Conservation (phyloP, 345 rosid species). For the Camelina neglecta region DNA sequence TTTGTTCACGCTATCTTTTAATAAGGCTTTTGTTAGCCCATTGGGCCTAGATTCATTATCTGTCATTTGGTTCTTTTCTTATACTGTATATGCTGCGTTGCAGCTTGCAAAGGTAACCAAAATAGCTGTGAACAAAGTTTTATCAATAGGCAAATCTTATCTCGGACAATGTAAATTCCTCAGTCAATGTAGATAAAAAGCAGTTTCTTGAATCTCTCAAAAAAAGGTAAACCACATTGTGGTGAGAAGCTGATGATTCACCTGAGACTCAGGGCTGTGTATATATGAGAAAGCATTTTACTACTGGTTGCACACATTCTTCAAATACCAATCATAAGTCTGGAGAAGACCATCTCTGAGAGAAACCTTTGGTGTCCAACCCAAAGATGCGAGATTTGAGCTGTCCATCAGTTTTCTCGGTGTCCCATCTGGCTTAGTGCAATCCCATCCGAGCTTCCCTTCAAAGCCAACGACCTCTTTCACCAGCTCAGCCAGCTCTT, state of each 20-base stretch:
- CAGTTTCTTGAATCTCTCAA: not conserved
- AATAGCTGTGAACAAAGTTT: not conserved
- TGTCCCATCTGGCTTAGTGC: constrained; percentile 85
- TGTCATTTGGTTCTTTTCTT: not conserved
- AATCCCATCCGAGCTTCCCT: constrained; percentile 88
- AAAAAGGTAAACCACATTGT: constrained; percentile 13
- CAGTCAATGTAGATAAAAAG: not conserved
- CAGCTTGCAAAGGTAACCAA: too few species aligned
- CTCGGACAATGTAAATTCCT: not conserved
- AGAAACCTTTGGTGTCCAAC: constrained; percentile 77
- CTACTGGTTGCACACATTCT: constrained; percentile 53
- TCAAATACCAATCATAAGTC: constrained; percentile 88
- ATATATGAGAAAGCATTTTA: not conserved
- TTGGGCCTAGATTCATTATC: constrained; percentile 14
- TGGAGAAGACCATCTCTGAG: constrained; percentile 77
- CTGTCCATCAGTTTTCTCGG: constrained; percentile 98
- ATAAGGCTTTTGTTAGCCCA: constrained; percentile 24
- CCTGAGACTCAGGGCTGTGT: not conserved
- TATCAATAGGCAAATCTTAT: not conserved
- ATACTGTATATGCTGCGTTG: too few species aligned
- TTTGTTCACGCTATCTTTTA: constrained; percentile 21
- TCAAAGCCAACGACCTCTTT: constrained; percentile 87
- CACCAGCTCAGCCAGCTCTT: constrained; percentile 88
- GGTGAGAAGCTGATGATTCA: constrained; percentile 1
- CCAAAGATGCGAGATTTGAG: constrained; percentile 76